phyloP scores from a whole-genome alignment of 192 early-diverging fungal species.

The Podila horticola region DNA sequence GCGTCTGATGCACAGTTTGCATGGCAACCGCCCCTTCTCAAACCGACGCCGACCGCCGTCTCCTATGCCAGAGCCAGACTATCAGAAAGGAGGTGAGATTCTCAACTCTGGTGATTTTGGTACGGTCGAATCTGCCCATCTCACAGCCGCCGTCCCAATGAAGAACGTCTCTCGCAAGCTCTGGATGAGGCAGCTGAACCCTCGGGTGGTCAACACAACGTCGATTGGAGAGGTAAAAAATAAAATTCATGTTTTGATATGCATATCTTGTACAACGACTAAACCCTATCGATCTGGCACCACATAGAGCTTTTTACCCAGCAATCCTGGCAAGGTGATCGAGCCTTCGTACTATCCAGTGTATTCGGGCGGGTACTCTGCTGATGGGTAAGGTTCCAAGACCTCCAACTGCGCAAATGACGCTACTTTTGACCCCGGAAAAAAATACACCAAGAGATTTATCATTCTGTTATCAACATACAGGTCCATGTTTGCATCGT shows the following conservation, averaged over 20 bases:
- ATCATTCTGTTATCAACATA: not conserved
- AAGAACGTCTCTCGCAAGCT: slow-evolving; percentile 22
- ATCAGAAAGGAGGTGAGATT: slow-evolving; percentile 27
- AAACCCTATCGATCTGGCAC: not conserved
- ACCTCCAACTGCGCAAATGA: slow-evolving; percentile 15
- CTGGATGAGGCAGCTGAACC: slow-evolving; percentile 41
- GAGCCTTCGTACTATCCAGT: slow-evolving; percentile 42
- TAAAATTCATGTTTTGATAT: not conserved
- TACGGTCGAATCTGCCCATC: slow-evolving; percentile 32
- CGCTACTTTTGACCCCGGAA: not conserved
- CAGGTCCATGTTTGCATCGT: slow-evolving; percentile 64
- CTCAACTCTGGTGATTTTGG: slow-evolving; percentile 49
- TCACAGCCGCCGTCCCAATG: slow-evolving; percentile 3
- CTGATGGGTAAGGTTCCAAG: slow-evolving; percentile 48
- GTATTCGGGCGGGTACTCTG: slow-evolving; percentile 67
- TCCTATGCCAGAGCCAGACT: slow-evolving; percentile 37
- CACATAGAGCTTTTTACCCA: slow-evolving; percentile 40
- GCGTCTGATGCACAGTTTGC: not conserved
- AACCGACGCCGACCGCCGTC: slow-evolving; percentile 6
- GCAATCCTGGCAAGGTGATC: slow-evolving; percentile 50
- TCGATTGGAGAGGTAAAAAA: slow-evolving; percentile 23
- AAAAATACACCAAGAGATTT: not conserved
- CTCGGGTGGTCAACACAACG: slow-evolving; percentile 17
- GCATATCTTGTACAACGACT: not conserved
- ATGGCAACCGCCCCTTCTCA: not conserved